Evolutionary conservation across 805 yeast genomes (phyloP).

Genomic region (Saturnispora diversa): DNA sequence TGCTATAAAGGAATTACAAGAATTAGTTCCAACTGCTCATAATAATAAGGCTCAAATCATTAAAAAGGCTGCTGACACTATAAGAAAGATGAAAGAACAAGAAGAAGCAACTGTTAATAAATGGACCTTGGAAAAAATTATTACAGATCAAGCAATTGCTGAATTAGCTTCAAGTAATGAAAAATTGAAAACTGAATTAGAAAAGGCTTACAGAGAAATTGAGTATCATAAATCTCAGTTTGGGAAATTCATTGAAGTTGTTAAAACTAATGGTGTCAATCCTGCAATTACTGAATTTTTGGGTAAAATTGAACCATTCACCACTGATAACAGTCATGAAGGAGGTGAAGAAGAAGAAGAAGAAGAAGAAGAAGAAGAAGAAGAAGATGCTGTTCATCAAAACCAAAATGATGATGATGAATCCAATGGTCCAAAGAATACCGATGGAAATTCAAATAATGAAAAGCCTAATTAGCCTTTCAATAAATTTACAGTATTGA

Average conservation of each 20-base stretch:
- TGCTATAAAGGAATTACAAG: constrained; percentile 77
- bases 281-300: constrained; percentile 13
- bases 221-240: constrained; percentile 65
- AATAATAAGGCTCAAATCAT: constrained; percentile 87
- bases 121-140: constrained; percentile 88
- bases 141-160: constrained; percentile 84
- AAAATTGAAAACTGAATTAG: constrained; percentile 78
- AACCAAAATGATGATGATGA: neutral
- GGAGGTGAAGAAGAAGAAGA: constrained; percentile 7
- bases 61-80: constrained; percentile 82
- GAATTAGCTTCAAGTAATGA: constrained; percentile 82
- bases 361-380: neutral
- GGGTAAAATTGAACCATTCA: constrained; percentile 6
- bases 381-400: neutral
- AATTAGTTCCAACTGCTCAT: constrained; percentile 72
- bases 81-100: constrained; percentile 80
- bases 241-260: constrained; percentile 10
- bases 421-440: neutral
- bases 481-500: too few species aligned
- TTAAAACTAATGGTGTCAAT: constrained; percentile 11
- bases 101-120: constrained; percentile 87
- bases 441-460: neutral
- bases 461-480: neutral
- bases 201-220: constrained; percentile 84
- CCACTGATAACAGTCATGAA: constrained; percentile 1